Evolutionary conservation across 805 yeast genomes (phyloP).

Genomic region (Metschnikowia chrysomelidarum): DNA sequence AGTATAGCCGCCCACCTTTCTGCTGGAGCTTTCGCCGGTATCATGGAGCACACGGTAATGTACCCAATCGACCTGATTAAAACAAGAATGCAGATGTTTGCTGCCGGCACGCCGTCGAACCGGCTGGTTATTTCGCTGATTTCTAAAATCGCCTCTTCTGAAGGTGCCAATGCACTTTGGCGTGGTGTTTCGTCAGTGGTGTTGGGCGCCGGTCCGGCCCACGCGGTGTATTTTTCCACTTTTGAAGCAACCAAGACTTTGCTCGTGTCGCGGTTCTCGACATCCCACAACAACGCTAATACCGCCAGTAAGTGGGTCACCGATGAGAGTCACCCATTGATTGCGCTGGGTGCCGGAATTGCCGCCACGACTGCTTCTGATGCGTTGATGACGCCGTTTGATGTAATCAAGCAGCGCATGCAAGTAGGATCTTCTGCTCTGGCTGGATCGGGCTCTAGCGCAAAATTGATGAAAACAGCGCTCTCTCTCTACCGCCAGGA

Average conservation of each 20-base stretch:
- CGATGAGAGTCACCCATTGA: constrained; percentile 70
- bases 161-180: constrained; percentile 89
- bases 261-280: constrained; percentile 43
- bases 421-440: constrained; percentile 43
- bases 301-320: constrained; percentile 49
- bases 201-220: constrained; percentile 99
- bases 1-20: constrained; percentile 75
- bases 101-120: constrained; percentile 21
- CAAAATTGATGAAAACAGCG: constrained; percentile 37
- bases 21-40: constrained; percentile 99
- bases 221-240: constrained; percentile 93
- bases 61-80: constrained; percentile 95
- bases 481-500: constrained; percentile 53
- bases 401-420: constrained; percentile 93
- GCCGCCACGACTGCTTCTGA: constrained; percentile 92
- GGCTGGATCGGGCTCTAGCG: constrained; percentile 22
- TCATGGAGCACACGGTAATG: constrained; percentile 97
- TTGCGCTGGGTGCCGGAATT: constrained; percentile 85
- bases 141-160: constrained; percentile 74
- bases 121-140: constrained; percentile 63
- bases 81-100: constrained; percentile 84
- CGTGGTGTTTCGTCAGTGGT: constrained; percentile 90
- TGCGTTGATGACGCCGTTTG: constrained; percentile 97
- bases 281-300: constrained; percentile 19
- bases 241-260: constrained; percentile 76